Conservation (phyloP, 2,329 filamentous ascomycete genomes). For the Ophiostoma ips region DNA sequence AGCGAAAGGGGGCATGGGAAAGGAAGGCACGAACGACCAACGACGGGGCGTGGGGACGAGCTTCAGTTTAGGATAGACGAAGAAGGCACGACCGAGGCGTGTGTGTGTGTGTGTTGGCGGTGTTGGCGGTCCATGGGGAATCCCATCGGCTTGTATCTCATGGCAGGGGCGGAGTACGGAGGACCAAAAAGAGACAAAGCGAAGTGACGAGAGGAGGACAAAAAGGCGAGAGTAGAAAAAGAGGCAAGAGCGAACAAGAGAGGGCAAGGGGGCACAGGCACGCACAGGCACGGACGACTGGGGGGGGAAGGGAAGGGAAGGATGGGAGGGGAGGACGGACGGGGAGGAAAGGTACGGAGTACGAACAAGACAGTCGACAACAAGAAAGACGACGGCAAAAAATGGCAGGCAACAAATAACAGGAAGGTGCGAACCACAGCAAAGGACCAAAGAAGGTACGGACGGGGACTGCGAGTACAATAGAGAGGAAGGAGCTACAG, state of each 20-base stretch:
- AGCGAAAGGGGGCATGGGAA: conserved; percentile 20
- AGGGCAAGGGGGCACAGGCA: not conserved
- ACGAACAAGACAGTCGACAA: not conserved
- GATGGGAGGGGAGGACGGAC: conserved; percentile 10
- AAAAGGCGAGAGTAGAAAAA: conserved; percentile 19
- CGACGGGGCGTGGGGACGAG: conserved; percentile 30
- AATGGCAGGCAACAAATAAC: not conserved
- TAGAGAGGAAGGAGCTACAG: not conserved
- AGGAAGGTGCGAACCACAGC: conserved; percentile 2
- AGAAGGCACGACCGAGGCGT: conserved; percentile 3
- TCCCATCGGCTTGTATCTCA: not conserved
- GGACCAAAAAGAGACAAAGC: conserved; percentile 16
- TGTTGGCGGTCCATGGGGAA: not conserved
- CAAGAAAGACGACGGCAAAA: not conserved
- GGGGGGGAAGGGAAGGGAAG: not conserved
- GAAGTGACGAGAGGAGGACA: not conserved
- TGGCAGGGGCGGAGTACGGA: conserved; percentile 9
- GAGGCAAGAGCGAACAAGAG: conserved; percentile 14
- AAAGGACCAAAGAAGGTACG: no score
- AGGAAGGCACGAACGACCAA: conserved; percentile 5
- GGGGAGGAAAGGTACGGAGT: conserved; percentile 7
- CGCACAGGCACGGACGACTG: not conserved
- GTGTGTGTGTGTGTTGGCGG: not conserved
- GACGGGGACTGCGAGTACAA: not conserved
- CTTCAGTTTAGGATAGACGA: conserved; percentile 29